phyloP scores from a whole-genome alignment of 208 protist species.

The Acanthamoeba royreba region DNA sequence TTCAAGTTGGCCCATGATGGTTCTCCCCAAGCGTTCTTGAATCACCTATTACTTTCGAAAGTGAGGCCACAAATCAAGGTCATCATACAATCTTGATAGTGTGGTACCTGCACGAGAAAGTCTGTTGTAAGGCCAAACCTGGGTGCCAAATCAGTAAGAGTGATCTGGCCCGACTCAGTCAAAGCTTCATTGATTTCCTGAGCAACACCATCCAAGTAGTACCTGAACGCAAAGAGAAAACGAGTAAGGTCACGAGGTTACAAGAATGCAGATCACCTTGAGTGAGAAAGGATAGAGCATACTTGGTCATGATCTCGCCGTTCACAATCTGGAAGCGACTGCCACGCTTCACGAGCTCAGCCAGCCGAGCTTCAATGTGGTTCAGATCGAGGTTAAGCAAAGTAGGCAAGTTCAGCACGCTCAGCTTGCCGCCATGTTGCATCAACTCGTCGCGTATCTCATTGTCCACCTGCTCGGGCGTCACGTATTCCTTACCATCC shows the following conservation, averaged over 20 bases:
- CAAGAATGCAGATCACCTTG: neutral
- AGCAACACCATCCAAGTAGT: constrained; percentile 64
- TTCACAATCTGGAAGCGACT: constrained; percentile 45
- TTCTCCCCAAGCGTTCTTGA: constrained; percentile 17
- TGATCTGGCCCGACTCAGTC: constrained; percentile 54
- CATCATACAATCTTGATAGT: no score
- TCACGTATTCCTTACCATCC: constrained; percentile 74
- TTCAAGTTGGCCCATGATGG: constrained; percentile 55
- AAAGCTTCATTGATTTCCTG: constrained; percentile 68
- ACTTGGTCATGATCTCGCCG: constrained; percentile 67
- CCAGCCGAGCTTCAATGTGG: constrained; percentile 56
- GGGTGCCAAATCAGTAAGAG: constrained; percentile 54
- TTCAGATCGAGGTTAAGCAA: constrained; percentile 66
- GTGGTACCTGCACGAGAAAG: constrained; percentile 41
- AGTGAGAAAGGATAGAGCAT: neutral
- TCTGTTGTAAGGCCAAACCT: constrained; percentile 59
- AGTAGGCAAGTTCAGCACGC: constrained; percentile 59
- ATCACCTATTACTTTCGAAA: constrained; percentile 21
- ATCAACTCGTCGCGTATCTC: constrained; percentile 74
- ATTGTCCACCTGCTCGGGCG: constrained; percentile 63
- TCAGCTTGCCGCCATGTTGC: constrained; percentile 57
- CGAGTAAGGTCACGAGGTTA: neutral
- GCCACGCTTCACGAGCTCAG: constrained; percentile 22
- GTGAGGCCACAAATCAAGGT: no score
- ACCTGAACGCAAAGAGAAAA: neutral